Base-by-base conservation (phyloP, 176 grass and related monocot species). In the Pharus latifolius region DNA sequence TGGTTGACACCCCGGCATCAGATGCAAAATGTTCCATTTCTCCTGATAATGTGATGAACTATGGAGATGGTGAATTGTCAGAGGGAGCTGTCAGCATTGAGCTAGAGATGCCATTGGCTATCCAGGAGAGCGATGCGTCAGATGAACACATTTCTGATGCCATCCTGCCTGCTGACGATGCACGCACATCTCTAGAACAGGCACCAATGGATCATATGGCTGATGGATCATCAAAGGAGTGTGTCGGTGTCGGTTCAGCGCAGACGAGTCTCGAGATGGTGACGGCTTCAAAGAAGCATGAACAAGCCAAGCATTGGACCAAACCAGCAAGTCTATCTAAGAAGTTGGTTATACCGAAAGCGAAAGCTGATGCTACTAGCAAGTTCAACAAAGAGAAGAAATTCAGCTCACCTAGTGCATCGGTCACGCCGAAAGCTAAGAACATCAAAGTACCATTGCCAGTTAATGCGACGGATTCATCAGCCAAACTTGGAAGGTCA, bases 21-120 rank as follows among this genome's bases (percentile, higher is more conserved):
- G 33, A 17, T 46, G 19, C 44, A 17, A 71, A 56, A 20, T 50
- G 26, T 40, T 51, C 7, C 37, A 32, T 38, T n/a, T 38, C 80
- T 56, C 29, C 56, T 30, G 72, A 49, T 24, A 60, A 81, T 58
- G 28, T 5, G 26, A 23, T 49, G 11, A 38, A 58, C 15, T 58
- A 9, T 33, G 56, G 28, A 53, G 72, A 75, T 49, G 63, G 49
- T 23, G 54, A 69, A 47, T 79, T 70, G 28, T 76, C 80, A 46
- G 70, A 87, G 16, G 74, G 63, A 76, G 70, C 86, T 73, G 65
- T 80, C 70, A 89, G 77, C 80, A 87, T 87, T 69, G 85, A 84
- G 18, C 50, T 78, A 49, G 73, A 80, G 37, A 79, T 87, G 62
- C 69, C 74, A 58, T 47, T 72, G 54, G 57, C 73, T 18, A 82